Conservation (phyloP, 1,139 yeast species). For the Yamadazyma triangularis region DNA sequence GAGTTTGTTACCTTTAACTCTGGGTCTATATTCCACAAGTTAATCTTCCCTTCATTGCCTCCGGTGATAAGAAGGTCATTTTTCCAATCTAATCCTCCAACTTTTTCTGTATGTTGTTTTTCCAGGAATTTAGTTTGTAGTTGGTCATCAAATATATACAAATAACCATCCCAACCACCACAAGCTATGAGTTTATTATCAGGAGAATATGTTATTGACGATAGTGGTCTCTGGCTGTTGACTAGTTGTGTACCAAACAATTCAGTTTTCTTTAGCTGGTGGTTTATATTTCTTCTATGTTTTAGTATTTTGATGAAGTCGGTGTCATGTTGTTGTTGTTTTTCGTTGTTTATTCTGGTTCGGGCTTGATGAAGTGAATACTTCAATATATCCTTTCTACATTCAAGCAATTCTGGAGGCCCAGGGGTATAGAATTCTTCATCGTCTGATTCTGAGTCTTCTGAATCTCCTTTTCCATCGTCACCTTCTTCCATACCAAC, state of each 20-base stretch:
- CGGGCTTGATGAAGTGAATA: conserved; percentile 47
- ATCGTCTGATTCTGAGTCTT: conserved; percentile 37
- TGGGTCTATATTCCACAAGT: conserved; percentile 32
- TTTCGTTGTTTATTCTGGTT: conserved; percentile 31
- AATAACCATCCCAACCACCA: conserved; percentile 84
- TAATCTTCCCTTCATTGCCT: conserved; percentile 61
- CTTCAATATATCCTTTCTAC: conserved; percentile 49
- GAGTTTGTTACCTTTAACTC: conserved; percentile 8
- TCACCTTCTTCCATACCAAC: conserved; percentile 21
- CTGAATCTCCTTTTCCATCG: conserved; percentile 68
- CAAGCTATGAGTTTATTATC: conserved; percentile 41
- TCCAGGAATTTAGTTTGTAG: conserved; percentile 26
- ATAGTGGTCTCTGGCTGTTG: conserved; percentile 59
- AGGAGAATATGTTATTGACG: conserved; percentile 49
- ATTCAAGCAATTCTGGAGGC: conserved; percentile 45
- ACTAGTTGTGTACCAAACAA: conserved; percentile 69
- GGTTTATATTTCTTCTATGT: conserved; percentile 44
- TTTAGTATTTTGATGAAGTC: conserved; percentile 29
- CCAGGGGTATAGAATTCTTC: conserved; percentile 90
- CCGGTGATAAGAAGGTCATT: conserved; percentile 41
- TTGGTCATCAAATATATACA: conserved; percentile 33
- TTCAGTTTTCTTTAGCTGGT: conserved; percentile 33
- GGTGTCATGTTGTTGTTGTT: conserved; percentile 12
- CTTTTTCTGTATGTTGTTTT: conserved; percentile 52
- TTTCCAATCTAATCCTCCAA: conserved; percentile 75